Evolutionary conservation across 2,329 filamentous ascomycete genomes (phyloP), one percentile per base, ranked within the genome.

Genomic region (Fusarium sp.): DNA sequence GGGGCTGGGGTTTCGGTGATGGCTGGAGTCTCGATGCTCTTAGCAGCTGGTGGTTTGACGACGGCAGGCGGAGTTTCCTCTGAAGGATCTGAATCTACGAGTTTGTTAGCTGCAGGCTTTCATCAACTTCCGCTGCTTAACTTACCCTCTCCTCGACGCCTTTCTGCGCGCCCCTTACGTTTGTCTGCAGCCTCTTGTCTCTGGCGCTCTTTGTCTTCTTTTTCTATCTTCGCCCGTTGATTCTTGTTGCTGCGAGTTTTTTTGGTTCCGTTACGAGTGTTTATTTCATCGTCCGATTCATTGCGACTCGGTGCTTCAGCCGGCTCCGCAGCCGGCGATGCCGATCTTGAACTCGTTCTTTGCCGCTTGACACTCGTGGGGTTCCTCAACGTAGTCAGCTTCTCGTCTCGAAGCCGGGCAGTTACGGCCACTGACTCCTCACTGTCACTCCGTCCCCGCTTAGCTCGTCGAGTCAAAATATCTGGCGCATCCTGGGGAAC

Each of bases 361-460:
- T 92, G 93, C 65, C 94, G 85, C 78, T 98, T 98, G 44, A 85
- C 77, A 58, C 82, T 85, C 63, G 88, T 84, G 55, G 85, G 87
- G 72, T 88, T 88, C 67, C 92, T 96, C 69, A 60, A 64, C 46
- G 46, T 53, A 53, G 53, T 66, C 47, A 70, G 49, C 53, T 65
- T 67, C 37, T 61, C 49, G 68, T 70, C 53, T 48, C 53, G 27
- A 57, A 43, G 53, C 35, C 58, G 48, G 38, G 41, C 53, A 44
- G 47, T 50, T 17, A 68, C 57, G 49, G 53, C 43, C 27, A 86
- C 92, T 77, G 83, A 98, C 94, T 96, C 92, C 84, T 97, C 93
- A 72, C 92, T 97, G 59, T 95, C 92, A 70, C 95, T 96, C 61
- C 94, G 86, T 60, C 88, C 89, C 70, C 95, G 84, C 79, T 99